Percentiles rank a stretch among this genome's conserved stretches.
Evolutionary conservation across 2,329 filamentous ascomycete species (phyloP).

Genomic region (Bisporella sp.): DNA sequence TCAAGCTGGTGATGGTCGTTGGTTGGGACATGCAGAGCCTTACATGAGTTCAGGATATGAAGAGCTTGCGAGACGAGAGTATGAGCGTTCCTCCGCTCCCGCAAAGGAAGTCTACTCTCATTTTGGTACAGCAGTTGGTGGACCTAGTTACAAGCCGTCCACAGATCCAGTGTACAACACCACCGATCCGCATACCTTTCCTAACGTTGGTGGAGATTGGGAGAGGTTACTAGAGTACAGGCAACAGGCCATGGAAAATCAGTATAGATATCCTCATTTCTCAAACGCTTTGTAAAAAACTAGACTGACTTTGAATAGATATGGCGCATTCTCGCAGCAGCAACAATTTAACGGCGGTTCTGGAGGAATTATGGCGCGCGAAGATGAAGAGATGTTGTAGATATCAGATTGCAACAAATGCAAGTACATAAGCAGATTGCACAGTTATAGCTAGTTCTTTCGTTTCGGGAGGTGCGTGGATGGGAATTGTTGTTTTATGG

Average conservation of each 20-base stretch:
- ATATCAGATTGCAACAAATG: constrained; percentile 14
- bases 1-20: constrained; percentile 47
- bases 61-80: constrained; percentile 56
- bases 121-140: constrained; percentile 34
- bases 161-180: constrained; percentile 61
- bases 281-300: neutral
- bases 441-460: constrained; percentile 9
- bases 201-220: constrained; percentile 21
- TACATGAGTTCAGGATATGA: constrained; percentile 84
- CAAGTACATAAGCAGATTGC: constrained; percentile 18
- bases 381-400: constrained; percentile 29
- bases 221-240: constrained; percentile 15
- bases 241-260: constrained; percentile 26
- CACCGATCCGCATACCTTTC: constrained; percentile 17
- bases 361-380: constrained; percentile 12
- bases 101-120: constrained; percentile 37
- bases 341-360: constrained; percentile 11
- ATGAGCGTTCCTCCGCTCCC: constrained; percentile 42
- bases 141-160: constrained; percentile 43
- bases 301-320: constrained; percentile 3
- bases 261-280: constrained; percentile 6
- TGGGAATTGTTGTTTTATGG: neutral
- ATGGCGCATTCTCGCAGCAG: constrained; percentile 19
- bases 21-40: constrained; percentile 41
- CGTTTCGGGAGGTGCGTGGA: neutral